Percentiles rank a stretch among this genome's conserved stretches.
phyloP scores from a whole-genome alignment of 257 asterid species.

The Dorcoceras hygrometricum region DNA sequence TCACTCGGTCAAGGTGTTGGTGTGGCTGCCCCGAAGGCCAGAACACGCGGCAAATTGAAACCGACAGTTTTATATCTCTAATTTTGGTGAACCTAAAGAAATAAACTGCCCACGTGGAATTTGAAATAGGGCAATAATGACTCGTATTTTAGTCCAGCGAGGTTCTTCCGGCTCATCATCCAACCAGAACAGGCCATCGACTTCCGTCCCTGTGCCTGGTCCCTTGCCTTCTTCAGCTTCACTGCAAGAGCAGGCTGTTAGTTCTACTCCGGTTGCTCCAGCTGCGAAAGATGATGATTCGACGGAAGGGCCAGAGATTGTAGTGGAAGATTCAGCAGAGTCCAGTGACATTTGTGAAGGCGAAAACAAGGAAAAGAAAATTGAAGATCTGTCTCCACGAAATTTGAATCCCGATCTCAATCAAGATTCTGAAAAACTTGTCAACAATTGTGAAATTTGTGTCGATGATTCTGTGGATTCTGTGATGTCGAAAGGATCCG shows the following conservation, averaged over 20 bases:
- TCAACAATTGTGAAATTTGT: constrained; percentile 40
- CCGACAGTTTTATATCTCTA: constrained; percentile 31
- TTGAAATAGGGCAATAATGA: constrained; percentile 53
- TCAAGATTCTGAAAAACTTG: constrained; percentile 35
- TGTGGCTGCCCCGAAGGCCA: constrained; percentile 48
- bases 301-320: constrained; percentile 44
- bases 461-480: constrained; percentile 37
- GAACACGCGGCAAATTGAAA: constrained; percentile 51
- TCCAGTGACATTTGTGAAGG: constrained; percentile 31
- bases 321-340: constrained; percentile 47
- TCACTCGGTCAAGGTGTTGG: constrained; percentile 57
- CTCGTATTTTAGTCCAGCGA: constrained; percentile 87
- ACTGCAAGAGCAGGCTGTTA: constrained; percentile 44
- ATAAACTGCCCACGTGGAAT: constrained; percentile 25
- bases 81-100: constrained; percentile 24
- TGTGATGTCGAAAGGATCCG: constrained; percentile 38
- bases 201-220: constrained; percentile 37
- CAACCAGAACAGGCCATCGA: constrained; percentile 56
- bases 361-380: constrained; percentile 32
- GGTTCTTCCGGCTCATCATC: constrained; percentile 77
- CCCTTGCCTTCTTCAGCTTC: constrained; percentile 57
- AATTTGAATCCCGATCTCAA: constrained; percentile 33
- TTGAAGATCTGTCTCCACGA: constrained; percentile 46
- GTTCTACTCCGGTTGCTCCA: constrained; percentile 41
- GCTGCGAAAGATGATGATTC: constrained; percentile 53